Percentiles rank a stretch among this genome's conserved stretches.
Conservation (phyloP, 2,329 filamentous ascomycete species). For the Beauveria varroae region DNA sequence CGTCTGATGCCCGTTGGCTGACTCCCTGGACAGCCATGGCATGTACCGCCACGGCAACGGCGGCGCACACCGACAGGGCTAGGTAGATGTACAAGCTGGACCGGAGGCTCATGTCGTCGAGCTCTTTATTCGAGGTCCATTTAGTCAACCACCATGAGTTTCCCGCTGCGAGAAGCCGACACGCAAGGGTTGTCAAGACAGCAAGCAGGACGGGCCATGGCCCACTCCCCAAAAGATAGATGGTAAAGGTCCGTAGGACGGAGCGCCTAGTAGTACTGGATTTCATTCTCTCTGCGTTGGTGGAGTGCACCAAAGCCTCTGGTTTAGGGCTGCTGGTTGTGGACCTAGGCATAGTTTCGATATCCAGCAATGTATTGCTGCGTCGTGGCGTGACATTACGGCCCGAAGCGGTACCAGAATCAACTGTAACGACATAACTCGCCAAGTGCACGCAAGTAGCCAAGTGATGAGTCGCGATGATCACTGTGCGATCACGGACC, state of each 20-base stretch:
- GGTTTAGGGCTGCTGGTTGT: not conserved
- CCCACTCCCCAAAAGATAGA: slow-evolving; percentile 5
- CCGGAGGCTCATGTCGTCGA: not conserved
- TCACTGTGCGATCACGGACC: slow-evolving; percentile 11
- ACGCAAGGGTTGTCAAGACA: not conserved
- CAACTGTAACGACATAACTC: slow-evolving; percentile 6
- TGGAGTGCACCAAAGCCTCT: not conserved
- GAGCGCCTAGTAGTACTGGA: no score
- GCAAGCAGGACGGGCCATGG: not conserved
- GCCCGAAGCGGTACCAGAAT: not conserved
- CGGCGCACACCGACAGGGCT: not conserved
- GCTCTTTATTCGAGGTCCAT: slow-evolving; percentile 4
- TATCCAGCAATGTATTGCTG: not conserved
- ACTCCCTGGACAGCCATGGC: not conserved
- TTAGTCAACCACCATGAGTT: slow-evolving; percentile 12
- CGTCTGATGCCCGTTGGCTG: slow-evolving; percentile 4
- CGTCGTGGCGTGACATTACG: not conserved
- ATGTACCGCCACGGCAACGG: slow-evolving; percentile 1
- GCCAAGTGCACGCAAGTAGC: slow-evolving; percentile 1
- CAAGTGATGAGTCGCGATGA: slow-evolving; percentile 13
- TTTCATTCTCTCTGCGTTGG: no score
- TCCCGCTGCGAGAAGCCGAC: not conserved
- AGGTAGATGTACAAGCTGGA: slow-evolving; percentile 7
- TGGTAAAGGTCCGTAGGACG: not conserved
- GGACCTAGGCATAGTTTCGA: not conserved